phyloP scores from a whole-genome alignment of 2,329 filamentous ascomycete genomes.

The Hysterium pulicare region DNA sequence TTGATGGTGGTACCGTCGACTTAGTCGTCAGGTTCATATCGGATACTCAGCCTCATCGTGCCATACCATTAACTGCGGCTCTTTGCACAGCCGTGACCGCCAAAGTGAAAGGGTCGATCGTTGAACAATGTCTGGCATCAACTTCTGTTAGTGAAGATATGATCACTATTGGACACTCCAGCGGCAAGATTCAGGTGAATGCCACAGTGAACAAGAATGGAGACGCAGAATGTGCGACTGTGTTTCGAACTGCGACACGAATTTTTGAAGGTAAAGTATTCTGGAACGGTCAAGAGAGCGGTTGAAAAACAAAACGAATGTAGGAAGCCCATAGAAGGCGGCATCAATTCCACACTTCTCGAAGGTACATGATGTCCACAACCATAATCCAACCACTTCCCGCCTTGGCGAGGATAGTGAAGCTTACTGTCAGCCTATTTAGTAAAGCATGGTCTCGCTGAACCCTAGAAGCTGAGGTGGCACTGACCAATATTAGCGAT shows the following conservation, averaged over 20 bases:
- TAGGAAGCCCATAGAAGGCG: too few species aligned
- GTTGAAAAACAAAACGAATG: too few species aligned
- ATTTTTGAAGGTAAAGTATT: conserved; percentile 35
- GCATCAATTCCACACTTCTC: too few species aligned
- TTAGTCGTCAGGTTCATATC: conserved; percentile 44
- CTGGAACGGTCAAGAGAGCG: conserved; percentile 15
- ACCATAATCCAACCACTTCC: too few species aligned
- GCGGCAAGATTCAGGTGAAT: conserved; percentile 36
- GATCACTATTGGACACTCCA: conserved; percentile 40
- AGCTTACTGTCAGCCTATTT: too few species aligned
- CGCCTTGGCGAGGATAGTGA: too few species aligned
- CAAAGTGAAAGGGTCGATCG: conserved; percentile 34
- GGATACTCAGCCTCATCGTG: conserved; percentile 43
- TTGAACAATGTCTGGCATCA: conserved; percentile 27
- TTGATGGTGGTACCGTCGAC: conserved; percentile 33
- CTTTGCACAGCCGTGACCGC: conserved; percentile 42
- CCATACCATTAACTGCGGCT: conserved; percentile 43
- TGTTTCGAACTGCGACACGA: conserved; percentile 36
- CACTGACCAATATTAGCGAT: too few species aligned
- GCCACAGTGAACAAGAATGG: conserved; percentile 25
- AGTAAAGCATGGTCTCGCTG: too few species aligned
- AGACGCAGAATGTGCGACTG: conserved; percentile 25
- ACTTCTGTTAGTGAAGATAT: conserved; percentile 23
- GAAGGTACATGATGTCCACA: too few species aligned
- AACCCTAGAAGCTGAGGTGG: too few species aligned